Conservation (phyloP, 2,329 filamentous ascomycete genomes). For the Fusarium illudens region DNA sequence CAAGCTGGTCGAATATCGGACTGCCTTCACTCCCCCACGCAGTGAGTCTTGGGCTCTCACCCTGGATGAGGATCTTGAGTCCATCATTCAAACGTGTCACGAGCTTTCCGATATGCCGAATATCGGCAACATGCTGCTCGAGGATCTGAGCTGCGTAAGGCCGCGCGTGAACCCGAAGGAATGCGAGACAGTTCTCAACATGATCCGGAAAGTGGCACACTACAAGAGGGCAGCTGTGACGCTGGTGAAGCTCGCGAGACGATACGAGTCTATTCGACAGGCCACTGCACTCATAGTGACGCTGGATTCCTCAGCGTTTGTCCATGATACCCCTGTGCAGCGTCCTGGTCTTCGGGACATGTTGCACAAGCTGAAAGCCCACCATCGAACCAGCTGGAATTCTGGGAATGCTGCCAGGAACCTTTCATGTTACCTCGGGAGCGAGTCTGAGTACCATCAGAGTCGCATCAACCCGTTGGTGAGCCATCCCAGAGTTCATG, state of each 20-base stretch:
- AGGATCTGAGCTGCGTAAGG: not conserved
- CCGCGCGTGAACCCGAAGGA: not conserved
- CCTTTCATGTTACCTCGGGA: not conserved
- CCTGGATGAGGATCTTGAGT: conserved; percentile 4
- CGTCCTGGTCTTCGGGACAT: not conserved
- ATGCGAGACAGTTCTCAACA: conserved; percentile 12
- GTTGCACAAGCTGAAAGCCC: not conserved
- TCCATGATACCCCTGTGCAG: not conserved
- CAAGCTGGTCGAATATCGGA: conserved; percentile 3
- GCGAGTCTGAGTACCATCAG: not conserved
- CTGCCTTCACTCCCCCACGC: not conserved
- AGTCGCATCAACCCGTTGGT: not conserved
- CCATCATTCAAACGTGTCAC: conserved; percentile 5
- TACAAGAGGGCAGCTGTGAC: conserved; percentile 21
- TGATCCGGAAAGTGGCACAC: conserved; percentile 24
- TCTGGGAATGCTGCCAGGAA: not conserved
- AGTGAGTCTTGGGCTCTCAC: not conserved
- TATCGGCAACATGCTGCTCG: conserved; percentile 4
- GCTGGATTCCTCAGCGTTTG: not conserved
- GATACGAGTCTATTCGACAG: not conserved
- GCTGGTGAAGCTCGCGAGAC: conserved; percentile 9
- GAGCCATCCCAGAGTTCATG: conserved; percentile 22
- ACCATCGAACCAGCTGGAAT: conserved; percentile 6
- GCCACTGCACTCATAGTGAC: not conserved
- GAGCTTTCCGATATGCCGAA: conserved; percentile 4